These are phyloP conservation scores for Colletotrichum chlorophyti DNA, from an alignment of 2,329 filamentous ascomycete species.

Conservation along the genomic window DNA sequence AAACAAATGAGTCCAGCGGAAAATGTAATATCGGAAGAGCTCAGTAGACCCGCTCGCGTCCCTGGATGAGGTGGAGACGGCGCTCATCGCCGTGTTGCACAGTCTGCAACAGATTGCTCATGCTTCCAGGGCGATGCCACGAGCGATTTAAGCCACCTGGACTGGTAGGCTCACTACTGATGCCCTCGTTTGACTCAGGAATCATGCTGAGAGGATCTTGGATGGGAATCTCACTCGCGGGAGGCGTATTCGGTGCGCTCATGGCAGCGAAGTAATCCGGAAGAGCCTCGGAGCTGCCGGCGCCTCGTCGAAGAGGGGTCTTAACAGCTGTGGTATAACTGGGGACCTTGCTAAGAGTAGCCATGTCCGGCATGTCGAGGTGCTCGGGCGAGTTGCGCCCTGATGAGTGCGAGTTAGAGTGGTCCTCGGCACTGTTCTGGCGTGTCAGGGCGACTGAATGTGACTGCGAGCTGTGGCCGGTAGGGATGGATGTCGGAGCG, in stretches of 20 bases:
- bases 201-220: constrained; percentile 38
- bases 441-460: constrained; percentile 57
- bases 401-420: constrained; percentile 42
- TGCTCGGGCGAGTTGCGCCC: constrained; percentile 64
- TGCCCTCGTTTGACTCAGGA: constrained; percentile 31
- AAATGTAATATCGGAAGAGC: neutral
- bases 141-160: constrained; percentile 19
- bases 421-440: constrained; percentile 58
- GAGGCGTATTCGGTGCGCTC: constrained; percentile 58
- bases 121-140: constrained; percentile 28
- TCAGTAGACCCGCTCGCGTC: constrained; percentile 41
- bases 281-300: constrained; percentile 56
- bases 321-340: constrained; percentile 79
- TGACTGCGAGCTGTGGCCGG: constrained; percentile 46
- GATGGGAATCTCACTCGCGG: constrained; percentile 38
- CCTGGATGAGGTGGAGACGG: constrained; percentile 44
- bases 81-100: constrained; percentile 29
- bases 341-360: constrained; percentile 74
- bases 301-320: constrained; percentile 63
- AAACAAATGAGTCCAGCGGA: constrained; percentile 11
- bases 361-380: constrained; percentile 64
- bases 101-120: constrained; percentile 24
- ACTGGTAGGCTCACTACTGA: constrained; percentile 14
- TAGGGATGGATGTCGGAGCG: constrained; percentile 49
- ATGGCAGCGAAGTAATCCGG: constrained; percentile 73